Evolutionary conservation across 306 rosid species (phyloP).

Genomic region (Ochetophila trinervis): DNA sequence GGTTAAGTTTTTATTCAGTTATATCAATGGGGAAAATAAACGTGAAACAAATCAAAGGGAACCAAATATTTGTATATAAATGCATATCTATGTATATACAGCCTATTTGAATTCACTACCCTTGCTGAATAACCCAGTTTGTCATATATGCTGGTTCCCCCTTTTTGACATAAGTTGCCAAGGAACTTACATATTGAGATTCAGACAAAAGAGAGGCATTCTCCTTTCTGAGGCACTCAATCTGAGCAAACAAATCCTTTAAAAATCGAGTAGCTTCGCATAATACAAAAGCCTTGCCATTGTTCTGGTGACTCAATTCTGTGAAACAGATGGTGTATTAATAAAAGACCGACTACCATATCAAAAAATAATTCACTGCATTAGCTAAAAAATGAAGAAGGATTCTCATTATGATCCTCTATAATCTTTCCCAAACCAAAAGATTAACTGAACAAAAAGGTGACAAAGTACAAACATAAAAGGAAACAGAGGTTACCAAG

Average conservation of each 20-base stretch:
- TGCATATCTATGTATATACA: neutral
- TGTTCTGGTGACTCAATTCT: constrained; percentile 61
- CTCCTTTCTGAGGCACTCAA: constrained; percentile 64
- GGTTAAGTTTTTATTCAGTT: neutral
- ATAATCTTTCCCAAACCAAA: neutral
- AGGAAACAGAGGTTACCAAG: constrained; percentile 53
- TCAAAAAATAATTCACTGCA: neutral
- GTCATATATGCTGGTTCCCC: neutral
- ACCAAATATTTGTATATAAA: neutral
- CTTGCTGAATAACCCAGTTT: neutral
- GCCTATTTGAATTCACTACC: neutral
- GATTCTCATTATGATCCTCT: neutral
- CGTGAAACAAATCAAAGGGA: neutral
- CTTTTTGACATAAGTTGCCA: neutral
- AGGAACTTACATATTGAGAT: constrained; percentile 62
- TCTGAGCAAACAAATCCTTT: constrained; percentile 65
- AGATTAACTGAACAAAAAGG: neutral
- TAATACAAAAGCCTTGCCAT: constrained; percentile 66
- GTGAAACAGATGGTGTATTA: constrained; percentile 13
- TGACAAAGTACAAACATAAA: constrained; percentile 5
- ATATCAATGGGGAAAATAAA: neutral
- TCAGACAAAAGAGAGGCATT: constrained; percentile 58
- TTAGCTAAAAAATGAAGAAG: neutral
- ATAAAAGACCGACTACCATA: constrained; percentile 12
- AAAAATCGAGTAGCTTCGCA: constrained; percentile 60